Evolutionary conservation across 2,329 filamentous ascomycete genomes (phyloP), one percentile per base, ranked within the genome.

Genomic region (Exophiala alcalophila): DNA sequence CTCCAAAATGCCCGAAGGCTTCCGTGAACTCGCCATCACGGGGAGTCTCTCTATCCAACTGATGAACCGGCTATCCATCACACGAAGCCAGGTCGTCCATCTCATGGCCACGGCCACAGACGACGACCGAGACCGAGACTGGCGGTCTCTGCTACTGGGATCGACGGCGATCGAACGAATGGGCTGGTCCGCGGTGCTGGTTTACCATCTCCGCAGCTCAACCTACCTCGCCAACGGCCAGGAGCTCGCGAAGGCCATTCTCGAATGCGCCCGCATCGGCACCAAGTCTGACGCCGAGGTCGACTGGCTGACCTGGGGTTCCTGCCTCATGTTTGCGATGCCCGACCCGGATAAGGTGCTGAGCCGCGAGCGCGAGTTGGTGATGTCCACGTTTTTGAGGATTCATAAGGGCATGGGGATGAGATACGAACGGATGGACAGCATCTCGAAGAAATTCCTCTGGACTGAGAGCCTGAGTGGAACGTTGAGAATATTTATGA

Each of bases 11-110:
- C 48, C 44, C 9, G 31, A 40, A 33, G 50, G 50, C 7, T 53
- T 53, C 25, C 39, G 41, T 20, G 50, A 48, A 26, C 44, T 53
- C 7, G 50, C 50, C 8, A 18, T 53, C 5, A 46, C 39, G 20
- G 34, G 47, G n/a, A 25, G 24, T n/a, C 24, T 50, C 11, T 50
- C 43, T 3, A 33, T 40, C n/a, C 45, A 44, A 20, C 28, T 49
- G 4, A 44, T 49, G 18, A 42, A 40, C 18, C 34, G 45, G 16
- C 33, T 49, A 9, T 27, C 29, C 24, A 49, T 49, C 34, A 36
- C 42, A n/a, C 29, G 45, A 27, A 40, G 45, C 26, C 40, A 49
- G 26, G 36, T 49, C 7, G 45, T 49, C 10, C 45, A 42, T 31
- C 38, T 49, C 25, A 42, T 42, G 15, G 42, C 45, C 16, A 36